phyloP scores from a whole-genome alignment of 345 rosid species.

The Kernera saxatilis region DNA sequence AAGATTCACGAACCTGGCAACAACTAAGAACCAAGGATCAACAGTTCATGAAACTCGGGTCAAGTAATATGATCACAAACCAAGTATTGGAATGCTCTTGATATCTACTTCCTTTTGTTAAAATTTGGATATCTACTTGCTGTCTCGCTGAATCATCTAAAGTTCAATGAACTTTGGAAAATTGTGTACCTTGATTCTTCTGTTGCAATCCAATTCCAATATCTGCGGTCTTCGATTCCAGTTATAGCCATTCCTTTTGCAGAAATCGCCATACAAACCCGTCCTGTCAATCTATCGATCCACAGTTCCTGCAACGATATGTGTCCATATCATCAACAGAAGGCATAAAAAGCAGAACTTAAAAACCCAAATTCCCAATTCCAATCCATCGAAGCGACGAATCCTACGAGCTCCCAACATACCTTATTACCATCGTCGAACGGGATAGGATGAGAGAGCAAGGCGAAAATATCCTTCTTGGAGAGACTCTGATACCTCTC shows the following conservation, averaged over 20 bases:
- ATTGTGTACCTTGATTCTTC: slow-evolving; percentile 74
- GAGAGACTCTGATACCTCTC: slow-evolving; percentile 48
- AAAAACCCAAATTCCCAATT: neutral
- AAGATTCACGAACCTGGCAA: neutral
- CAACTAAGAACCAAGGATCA: neutral
- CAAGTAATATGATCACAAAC: neutral
- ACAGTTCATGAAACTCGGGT: neutral
- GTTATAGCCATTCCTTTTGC: slow-evolving; percentile 80
- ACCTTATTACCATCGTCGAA: slow-evolving; percentile 80
- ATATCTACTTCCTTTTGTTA: neutral
- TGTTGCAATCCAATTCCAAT: slow-evolving; percentile 88
- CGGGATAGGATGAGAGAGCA: slow-evolving; percentile 62
- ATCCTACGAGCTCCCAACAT: neutral
- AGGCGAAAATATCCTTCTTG: slow-evolving; percentile 72
- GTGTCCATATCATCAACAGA: neutral
- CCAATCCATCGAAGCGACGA: neutral
- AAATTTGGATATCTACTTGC: neutral
- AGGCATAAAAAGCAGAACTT: neutral
- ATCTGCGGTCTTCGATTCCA: slow-evolving; percentile 83
- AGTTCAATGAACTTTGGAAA: neutral
- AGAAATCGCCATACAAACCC: slow-evolving; percentile 76
- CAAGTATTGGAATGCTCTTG: neutral
- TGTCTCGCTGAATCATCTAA: neutral
- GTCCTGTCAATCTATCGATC: slow-evolving; percentile 81
- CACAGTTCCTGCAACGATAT: slow-evolving; percentile 60